phyloP scores from a whole-genome alignment of 768 basidiomycete species.

The Mycena capillaripes region DNA sequence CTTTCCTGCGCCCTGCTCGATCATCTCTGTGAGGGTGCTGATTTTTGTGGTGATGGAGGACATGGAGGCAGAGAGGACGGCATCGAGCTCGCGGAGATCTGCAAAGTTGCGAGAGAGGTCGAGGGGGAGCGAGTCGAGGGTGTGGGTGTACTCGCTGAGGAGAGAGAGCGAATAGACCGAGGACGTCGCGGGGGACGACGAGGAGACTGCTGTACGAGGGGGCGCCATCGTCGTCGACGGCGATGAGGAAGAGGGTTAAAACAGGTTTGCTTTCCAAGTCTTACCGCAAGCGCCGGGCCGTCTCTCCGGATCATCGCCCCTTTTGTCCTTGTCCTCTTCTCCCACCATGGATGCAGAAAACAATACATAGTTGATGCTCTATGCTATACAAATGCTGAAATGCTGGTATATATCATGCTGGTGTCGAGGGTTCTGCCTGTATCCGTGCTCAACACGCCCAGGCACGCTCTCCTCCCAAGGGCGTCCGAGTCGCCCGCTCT shows the following conservation, averaged over 20 bases:
- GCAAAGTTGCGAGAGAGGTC: slow-evolving; percentile 96
- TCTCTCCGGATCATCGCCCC: neutral
- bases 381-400: slow-evolving; percentile 9
- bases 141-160: slow-evolving; percentile 89
- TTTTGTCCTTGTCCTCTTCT: neutral
- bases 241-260: slow-evolving; percentile 7
- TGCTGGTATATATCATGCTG: slow-evolving; percentile 23
- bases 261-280: neutral
- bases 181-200: slow-evolving; percentile 44
- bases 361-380: slow-evolving; percentile 26
- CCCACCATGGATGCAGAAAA: slow-evolving; percentile 25
- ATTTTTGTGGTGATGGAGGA: slow-evolving; percentile 86
- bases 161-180: slow-evolving; percentile 76
- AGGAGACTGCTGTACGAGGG: slow-evolving; percentile 44
- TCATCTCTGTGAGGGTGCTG: slow-evolving; percentile 78
- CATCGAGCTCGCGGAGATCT: slow-evolving; percentile 98
- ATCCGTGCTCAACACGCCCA: slow-evolving; percentile 25
- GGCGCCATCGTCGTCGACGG: slow-evolving; percentile 50
- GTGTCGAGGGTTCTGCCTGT: slow-evolving; percentile 8
- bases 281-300: too few relatives aligned
- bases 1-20: slow-evolving; percentile 70
- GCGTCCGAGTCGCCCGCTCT: slow-evolving; percentile 15
- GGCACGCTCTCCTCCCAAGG: slow-evolving; percentile 11
- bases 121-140: slow-evolving; percentile 92
- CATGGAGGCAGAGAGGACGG: slow-evolving; percentile 93